phyloP scores from a whole-genome alignment of 2,329 filamentous ascomycete species.

The Hypoxylon sp. region DNA sequence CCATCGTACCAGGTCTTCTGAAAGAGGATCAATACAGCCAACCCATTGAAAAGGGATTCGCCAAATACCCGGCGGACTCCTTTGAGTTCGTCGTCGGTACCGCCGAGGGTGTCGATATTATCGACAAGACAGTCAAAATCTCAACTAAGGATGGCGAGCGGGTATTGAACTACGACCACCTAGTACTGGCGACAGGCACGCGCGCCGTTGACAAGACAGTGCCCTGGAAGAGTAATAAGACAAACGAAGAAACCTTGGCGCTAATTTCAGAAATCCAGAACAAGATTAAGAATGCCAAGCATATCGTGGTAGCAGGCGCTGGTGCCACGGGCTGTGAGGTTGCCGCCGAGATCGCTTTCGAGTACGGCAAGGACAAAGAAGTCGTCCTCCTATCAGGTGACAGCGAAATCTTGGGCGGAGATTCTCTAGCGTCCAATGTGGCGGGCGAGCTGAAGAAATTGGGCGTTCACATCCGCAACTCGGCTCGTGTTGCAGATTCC shows the following conservation, averaged over 20 bases:
- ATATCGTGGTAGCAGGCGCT: slow-evolving; percentile 70
- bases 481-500: slow-evolving; percentile 59
- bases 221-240: slow-evolving; percentile 68
- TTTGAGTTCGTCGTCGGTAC: slow-evolving; percentile 69
- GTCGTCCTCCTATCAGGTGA: slow-evolving; percentile 64
- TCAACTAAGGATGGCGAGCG: slow-evolving; percentile 52
- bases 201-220: slow-evolving; percentile 58
- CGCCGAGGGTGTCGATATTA: slow-evolving; percentile 60
- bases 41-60: slow-evolving; percentile 65
- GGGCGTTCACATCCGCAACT: slow-evolving; percentile 64
- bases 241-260: slow-evolving; percentile 61
- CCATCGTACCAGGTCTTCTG: slow-evolving; percentile 66
- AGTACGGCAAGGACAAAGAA: slow-evolving; percentile 64
- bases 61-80: slow-evolving; percentile 64
- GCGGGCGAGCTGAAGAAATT: slow-evolving; percentile 67
- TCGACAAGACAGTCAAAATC: slow-evolving; percentile 62
- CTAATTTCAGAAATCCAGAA: slow-evolving; percentile 60
- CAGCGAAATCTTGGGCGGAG: slow-evolving; percentile 61
- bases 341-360: slow-evolving; percentile 68
- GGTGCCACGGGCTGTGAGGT: slow-evolving; percentile 71
- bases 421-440: slow-evolving; percentile 61
- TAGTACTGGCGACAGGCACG: slow-evolving; percentile 71
- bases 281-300: slow-evolving; percentile 62
- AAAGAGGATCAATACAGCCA: slow-evolving; percentile 66
- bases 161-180: slow-evolving; percentile 66